Evolutionary conservation across 176 grass and related monocot species (phyloP), one percentile per base, ranked within the genome.

Genomic region (Canna indica): DNA sequence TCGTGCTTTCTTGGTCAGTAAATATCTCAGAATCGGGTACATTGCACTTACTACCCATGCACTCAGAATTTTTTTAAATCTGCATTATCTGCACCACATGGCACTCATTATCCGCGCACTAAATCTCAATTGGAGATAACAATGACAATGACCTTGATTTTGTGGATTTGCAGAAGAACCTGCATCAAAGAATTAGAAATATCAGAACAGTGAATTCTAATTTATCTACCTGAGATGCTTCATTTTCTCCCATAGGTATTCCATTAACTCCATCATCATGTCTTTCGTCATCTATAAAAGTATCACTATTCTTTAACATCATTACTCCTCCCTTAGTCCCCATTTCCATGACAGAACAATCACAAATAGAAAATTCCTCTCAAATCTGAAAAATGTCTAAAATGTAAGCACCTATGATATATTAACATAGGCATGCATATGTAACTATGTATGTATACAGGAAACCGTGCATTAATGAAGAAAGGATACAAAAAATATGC

Each of bases 191-290:
- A 48, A 47, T 29, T 20, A 39, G 33, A 66, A 24, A 0, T 38
- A 17, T 29, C 9, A 62, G 27, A 32, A 16, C 13, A 44, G 18
- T 36, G 20, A 25, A 38, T 22, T 4, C 11, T 25, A 66, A 41
- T 66, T 36, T 36, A 66, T 20, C 33, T 66, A 66, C 34, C 63
- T 38, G 17, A 66, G 20, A 66, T 66, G 32, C 63, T 66, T 66
- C 63, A 66, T 30, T 66, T 66, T 22, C 35, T 39, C 35, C 63
- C 63, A 38, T 66, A n/a, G 50, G 1, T 24, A 16, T 54, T n/a
- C 22, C 50, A 22, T 39, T 13, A 66, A 27, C 58, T 30, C 58
- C 12, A 60, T 60, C 25, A 7, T 29, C 58, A 30, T 60, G 27
- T 13, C 31, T 25, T 60, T 27, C 14, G 29, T 60, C 27, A 60